Evolutionary conservation across 768 basidiomycete genomes (phyloP), one percentile per base, ranked within the genome.

Genomic region (Coprinellus micaceus): DNA sequence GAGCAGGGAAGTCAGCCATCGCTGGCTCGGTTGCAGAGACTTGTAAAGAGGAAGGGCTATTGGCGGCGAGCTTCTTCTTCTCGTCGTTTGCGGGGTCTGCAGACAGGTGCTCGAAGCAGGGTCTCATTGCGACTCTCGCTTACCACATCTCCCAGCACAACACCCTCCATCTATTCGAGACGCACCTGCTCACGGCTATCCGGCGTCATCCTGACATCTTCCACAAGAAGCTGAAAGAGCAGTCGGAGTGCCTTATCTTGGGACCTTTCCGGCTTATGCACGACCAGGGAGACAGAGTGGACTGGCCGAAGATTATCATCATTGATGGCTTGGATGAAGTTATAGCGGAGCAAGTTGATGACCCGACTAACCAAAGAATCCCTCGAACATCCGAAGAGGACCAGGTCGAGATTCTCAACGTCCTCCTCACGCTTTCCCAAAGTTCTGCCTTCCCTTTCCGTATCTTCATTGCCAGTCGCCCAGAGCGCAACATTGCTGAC

Each of bases 1-100:
- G 58, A 19, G 29, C 54, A 3, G 58, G 58, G 2, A 59, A 56
- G 26, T 56, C 58, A 1, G 57, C 56, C 29, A 57, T 60, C 17
- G 45, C 39, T n/a, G 52, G 53, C 15, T 53, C 48, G 24, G 36
- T 60, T 21, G 45, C 60, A 11, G 53, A 57, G 25, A 22, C 26
- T 11, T 54, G 52, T 29, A 22, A 28, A 11, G 40, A 24, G 21
- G 37, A 50, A 21, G 52, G 53, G 21, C 37, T 43, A 1, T 49
- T 60, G 11, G 52, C 48, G 2, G 60, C 52, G 3, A 57, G n/a
- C n/a, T n/a, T n/a, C n/a, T n/a, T n/a, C n/a, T n/a, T n/a, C n/a
- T n/a, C n/a, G n/a, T n/a, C n/a, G 53, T 30, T 29, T 2, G 46
- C 26, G 15, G 37, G 24, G 22, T 37, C 43, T n/a, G 37, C 41